Conservation (phyloP, 495 filamentous ascomycete genomes). For the Ramalina intermedia region DNA sequence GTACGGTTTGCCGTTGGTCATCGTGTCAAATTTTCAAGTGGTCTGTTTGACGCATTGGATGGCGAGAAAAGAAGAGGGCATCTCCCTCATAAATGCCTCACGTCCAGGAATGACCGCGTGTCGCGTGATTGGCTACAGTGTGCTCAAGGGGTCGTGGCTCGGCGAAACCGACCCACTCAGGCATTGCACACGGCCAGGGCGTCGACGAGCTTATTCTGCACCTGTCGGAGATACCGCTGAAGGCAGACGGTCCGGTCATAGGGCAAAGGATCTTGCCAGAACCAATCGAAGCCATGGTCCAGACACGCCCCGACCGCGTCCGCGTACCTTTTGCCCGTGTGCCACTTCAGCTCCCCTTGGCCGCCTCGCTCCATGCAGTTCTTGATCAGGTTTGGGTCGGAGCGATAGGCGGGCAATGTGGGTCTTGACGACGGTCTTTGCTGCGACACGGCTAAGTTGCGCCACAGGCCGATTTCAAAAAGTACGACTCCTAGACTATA, state of each 20-base stretch:
- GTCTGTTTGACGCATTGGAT: no score
- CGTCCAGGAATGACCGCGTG: no score
- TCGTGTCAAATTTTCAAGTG: no score
- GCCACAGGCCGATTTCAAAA: constrained; percentile 22
- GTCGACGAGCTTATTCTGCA: constrained; percentile 10
- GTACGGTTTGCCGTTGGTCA: no score
- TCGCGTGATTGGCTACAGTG: no score
- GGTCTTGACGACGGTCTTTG: constrained; percentile 2
- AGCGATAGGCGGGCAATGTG: constrained; percentile 5
- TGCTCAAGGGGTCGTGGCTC: no score
- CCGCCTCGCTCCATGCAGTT: constrained; percentile 22
- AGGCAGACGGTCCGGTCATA: constrained; percentile 4
- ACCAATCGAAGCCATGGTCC: constrained; percentile 14
- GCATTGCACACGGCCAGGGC: constrained; percentile 10
- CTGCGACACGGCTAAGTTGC: background rate
- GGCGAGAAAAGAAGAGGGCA: no score
- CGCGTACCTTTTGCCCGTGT: constrained; percentile 6
- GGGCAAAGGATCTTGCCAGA: constrained; percentile 10
- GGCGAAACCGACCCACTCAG: background rate
- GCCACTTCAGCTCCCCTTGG: constrained; percentile 12
- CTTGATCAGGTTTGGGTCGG: constrained; percentile 16
- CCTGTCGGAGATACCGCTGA: constrained; percentile 4
- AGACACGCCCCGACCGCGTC: constrained; percentile 13
- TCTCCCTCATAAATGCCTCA: no score
- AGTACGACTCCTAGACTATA: constrained; percentile 22